These are phyloP conservation scores for Lyophyllum atratum DNA, from an alignment of 768 basidiomycete species.

Conservation along the genomic window DNA sequence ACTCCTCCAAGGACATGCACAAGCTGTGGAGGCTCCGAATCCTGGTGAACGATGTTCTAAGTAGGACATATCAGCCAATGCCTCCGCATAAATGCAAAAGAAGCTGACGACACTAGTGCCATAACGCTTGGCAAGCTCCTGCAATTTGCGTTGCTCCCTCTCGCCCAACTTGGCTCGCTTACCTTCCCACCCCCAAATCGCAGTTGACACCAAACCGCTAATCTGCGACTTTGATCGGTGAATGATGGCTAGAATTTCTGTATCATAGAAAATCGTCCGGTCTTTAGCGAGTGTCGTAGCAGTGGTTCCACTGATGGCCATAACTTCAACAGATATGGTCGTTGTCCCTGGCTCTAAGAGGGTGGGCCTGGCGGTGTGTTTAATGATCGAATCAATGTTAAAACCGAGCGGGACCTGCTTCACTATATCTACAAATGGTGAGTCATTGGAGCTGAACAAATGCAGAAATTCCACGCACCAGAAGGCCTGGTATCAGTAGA, in stretches of 20 bases:
- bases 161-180: conserved; percentile 53
- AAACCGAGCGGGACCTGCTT: conserved; percentile 49
- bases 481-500: not conserved
- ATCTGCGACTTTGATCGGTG: conserved; percentile 66
- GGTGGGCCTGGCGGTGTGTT: conserved; percentile 20
- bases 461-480: not conserved
- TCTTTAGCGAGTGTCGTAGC: conserved; percentile 47
- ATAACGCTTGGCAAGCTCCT: conserved; percentile 74
- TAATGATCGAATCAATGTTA: conserved; percentile 50
- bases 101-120: conserved; percentile 61
- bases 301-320: conserved; percentile 55
- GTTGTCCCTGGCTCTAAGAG: conserved; percentile 32
- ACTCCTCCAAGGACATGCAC: conserved; percentile 67
- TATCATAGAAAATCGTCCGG: conserved; percentile 67
- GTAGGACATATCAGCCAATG: not conserved
- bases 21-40: conserved; percentile 63
- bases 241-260: conserved; percentile 68
- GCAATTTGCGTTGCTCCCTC: conserved; percentile 64
- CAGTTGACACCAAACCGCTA: conserved; percentile 67
- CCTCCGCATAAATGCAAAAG: not conserved
- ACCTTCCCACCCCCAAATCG: conserved; percentile 80
- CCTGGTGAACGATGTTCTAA: conserved; percentile 54
- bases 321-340: conserved; percentile 75
- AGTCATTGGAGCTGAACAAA: not conserved
- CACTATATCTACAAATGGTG: conserved; percentile 32